Conservation (phyloP, 768 basidiomycete species). For the Mycena pura region DNA sequence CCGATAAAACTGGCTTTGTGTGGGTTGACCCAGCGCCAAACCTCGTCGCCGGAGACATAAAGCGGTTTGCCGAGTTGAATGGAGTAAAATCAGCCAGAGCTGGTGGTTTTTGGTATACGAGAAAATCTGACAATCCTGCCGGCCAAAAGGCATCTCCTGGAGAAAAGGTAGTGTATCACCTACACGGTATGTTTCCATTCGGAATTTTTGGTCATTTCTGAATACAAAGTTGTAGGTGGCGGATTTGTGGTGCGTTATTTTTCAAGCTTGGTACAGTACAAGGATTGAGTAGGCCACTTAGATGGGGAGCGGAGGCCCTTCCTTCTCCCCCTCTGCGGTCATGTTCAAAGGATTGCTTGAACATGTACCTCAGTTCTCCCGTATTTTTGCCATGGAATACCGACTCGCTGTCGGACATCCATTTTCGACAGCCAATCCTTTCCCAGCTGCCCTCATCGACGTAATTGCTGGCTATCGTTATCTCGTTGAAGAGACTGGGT, state of each 20-base stretch:
- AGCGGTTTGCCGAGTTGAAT: conserved; percentile 27
- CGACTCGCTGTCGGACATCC: conserved; percentile 45
- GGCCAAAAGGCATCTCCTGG: conserved; percentile 29
- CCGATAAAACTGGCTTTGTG: conserved; percentile 21
- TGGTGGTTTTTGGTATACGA: conserved; percentile 34
- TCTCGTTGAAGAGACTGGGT: conserved; percentile 50
- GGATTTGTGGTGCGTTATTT: conserved; percentile 12
- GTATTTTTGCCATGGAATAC: conserved; percentile 53
- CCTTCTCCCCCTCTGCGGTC: not conserved
- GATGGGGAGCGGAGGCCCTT: conserved; percentile 24
- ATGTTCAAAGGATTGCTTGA: conserved; percentile 23
- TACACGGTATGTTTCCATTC: conserved; percentile 37
- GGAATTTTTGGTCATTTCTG: conserved; percentile 19
- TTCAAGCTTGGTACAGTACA: not conserved
- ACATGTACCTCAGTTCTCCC: conserved; percentile 18
- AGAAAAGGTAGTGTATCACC: conserved; percentile 41
- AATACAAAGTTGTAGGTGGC: not conserved
- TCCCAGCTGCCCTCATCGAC: conserved; percentile 62
- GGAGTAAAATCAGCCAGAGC: conserved; percentile 29
- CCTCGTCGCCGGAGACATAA: conserved; percentile 34
- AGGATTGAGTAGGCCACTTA: conserved; percentile 21
- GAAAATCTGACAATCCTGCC: conserved; percentile 18
- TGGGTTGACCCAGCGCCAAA: conserved; percentile 31
- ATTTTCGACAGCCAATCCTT: conserved; percentile 41
- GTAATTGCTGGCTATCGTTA: conserved; percentile 57